Evolutionary conservation across 257 asterid genomes (phyloP).

Genomic region (Voacanga thouarsii): DNA sequence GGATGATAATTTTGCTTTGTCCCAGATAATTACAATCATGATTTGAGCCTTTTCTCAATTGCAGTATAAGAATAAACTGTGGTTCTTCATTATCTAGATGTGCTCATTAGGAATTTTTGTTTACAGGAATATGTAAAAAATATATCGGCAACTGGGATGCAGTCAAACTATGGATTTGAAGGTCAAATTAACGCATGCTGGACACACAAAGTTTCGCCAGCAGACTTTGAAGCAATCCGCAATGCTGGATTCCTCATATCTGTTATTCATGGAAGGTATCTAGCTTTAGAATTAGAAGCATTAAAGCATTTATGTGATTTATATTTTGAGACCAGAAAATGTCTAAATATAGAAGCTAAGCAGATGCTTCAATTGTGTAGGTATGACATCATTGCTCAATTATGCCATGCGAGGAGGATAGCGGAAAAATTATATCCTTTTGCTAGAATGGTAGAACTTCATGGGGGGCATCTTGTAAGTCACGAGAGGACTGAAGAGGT

Average conservation of each 20-base stretch:
- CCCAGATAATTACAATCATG: not conserved
- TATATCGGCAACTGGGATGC: constrained; percentile 90
- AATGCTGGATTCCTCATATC: constrained; percentile 70
- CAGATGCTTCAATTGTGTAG: constrained; percentile 35
- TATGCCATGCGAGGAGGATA: constrained; percentile 80
- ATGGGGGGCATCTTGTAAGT: constrained; percentile 94
- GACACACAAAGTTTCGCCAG: constrained; percentile 67
- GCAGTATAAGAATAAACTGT: not conserved
- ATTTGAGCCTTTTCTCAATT: not conserved
- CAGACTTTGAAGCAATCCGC: constrained; percentile 70
- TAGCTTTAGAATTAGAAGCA: constrained; percentile 9
- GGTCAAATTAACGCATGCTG: constrained; percentile 98
- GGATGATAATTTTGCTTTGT: no score
- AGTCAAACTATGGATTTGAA: constrained; percentile 77
- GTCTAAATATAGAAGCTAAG: constrained; percentile 16
- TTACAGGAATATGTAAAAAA: constrained; percentile 87
- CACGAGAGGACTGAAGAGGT: constrained; percentile 98
- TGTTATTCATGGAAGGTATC: constrained; percentile 95
- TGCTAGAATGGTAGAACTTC: constrained; percentile 95
- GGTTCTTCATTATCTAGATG: not conserved
- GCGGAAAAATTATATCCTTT: constrained; percentile 76
- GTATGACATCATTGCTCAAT: constrained; percentile 86
- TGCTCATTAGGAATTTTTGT: constrained; percentile 9
- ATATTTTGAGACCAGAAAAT: not conserved
- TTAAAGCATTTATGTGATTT: constrained; percentile 3